phyloP scores from a whole-genome alignment of 257 asterid genomes.

The Leptodermis oblonga region DNA sequence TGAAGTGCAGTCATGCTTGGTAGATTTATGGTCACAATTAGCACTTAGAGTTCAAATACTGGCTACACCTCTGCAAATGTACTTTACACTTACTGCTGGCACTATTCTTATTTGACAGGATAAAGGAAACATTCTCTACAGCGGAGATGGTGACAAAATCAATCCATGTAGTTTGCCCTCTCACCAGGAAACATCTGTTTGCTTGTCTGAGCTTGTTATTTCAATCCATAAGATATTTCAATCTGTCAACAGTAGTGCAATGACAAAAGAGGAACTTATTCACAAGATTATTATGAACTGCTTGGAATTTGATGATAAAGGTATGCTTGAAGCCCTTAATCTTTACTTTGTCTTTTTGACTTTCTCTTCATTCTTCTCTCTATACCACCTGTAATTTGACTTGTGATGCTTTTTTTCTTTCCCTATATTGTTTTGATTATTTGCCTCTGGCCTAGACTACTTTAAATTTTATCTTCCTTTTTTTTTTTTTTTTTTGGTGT shows the following conservation, averaged over 20 bases:
- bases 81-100: constrained; percentile 10
- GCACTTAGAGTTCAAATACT: not conserved
- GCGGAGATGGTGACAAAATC: constrained; percentile 13
- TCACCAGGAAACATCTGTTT: constrained; percentile 31
- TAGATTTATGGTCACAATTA: not conserved
- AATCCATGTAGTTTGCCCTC: constrained; percentile 16
- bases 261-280: constrained; percentile 83
- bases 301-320: constrained; percentile 47
- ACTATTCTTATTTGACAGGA: constrained; percentile 17
- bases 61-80: not conserved
- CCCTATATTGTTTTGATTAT: no score
- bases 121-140: constrained; percentile 15
- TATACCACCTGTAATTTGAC: no score
- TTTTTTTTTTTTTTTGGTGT: no score
- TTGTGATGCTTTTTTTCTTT: no score
- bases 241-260: constrained; percentile 49
- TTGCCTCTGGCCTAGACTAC: no score
- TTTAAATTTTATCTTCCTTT: no score
- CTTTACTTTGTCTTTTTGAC: not conserved
- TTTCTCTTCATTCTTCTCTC: constrained; percentile 1
- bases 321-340: constrained; percentile 35
- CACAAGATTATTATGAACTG: constrained; percentile 60
- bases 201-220: constrained; percentile 52
- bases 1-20: not conserved
- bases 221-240: constrained; percentile 57